Percentiles rank a stretch among this genome's conserved stretches.
Evolutionary conservation across 305 asterid genomes (phyloP).

Genomic region (Stenogyne calaminthoides): DNA sequence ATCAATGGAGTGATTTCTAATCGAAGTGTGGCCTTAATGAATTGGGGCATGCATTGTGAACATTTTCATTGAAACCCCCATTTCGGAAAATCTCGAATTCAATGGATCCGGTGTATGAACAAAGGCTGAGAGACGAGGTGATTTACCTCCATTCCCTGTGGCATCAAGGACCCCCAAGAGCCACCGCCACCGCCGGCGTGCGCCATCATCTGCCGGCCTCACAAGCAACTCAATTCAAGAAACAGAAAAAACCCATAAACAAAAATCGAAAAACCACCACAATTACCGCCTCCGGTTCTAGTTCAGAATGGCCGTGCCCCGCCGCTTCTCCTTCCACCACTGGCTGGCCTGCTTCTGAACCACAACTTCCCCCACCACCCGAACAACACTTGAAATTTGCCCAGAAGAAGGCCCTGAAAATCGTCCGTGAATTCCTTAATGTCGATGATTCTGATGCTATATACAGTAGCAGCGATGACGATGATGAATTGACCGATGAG

Average conservation of each 20-base stretch:
- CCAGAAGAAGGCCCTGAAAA: conserved; percentile 46
- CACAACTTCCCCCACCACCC: conserved; percentile 32
- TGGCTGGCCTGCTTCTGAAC: conserved; percentile 42
- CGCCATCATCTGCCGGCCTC: conserved; percentile 40
- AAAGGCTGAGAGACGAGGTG: conserved; percentile 63
- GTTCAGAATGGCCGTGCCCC: conserved; percentile 61
- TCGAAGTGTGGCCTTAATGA: too few relatives aligned
- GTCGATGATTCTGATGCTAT: conserved; percentile 33
- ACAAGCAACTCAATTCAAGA: conserved; percentile 52
- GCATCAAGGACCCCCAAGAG: conserved; percentile 75
- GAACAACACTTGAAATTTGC: conserved; percentile 39
- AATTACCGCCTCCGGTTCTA: conserved; percentile 22
- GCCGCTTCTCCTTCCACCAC: conserved; percentile 36
- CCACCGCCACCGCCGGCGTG: conserved; percentile 12
- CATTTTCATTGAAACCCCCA: neutral
- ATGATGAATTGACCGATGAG: conserved; percentile 38
- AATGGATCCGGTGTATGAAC: conserved; percentile 63
- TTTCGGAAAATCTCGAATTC: neutral
- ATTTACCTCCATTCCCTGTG: conserved; percentile 81
- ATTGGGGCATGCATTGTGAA: too few relatives aligned
- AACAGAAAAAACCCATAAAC: conserved; percentile 10
- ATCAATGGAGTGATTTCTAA: too few relatives aligned
- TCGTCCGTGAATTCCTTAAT: conserved; percentile 37
- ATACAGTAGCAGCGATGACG: conserved; percentile 36
- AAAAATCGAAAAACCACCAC: conserved; percentile 9